These are phyloP conservation scores for Platanthera zijinensis DNA, from an alignment of 106 monocot species.

Conservation along the genomic window DNA sequence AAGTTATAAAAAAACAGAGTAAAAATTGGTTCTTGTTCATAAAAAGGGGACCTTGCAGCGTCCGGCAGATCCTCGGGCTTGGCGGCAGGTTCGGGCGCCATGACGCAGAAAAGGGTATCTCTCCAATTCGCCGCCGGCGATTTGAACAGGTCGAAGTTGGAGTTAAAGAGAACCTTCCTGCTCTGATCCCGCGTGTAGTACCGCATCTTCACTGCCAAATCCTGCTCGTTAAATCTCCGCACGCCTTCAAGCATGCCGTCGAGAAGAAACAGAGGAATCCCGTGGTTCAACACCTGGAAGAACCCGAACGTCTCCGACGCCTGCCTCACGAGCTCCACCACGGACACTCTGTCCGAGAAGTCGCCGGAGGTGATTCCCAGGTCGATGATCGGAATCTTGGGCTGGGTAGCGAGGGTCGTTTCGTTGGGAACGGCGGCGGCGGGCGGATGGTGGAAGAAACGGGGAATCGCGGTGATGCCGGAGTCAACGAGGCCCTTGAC, in stretches of 20 bases:
- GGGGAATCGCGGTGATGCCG: conserved; percentile 30
- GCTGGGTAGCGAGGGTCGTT: neutral
- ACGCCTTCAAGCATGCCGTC: conserved; percentile 9
- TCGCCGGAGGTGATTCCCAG: conserved; percentile 1
- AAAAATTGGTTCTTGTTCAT: no score
- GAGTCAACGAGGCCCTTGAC: conserved; percentile 44
- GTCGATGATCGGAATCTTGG: conserved; percentile 20
- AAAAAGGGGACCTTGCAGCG: no score
- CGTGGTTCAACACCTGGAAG: conserved; percentile 30
- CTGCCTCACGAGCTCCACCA: conserved; percentile 7
- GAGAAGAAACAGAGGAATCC: conserved; percentile 7
- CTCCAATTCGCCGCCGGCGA: conserved; percentile 39
- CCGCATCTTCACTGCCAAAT: conserved; percentile 10
- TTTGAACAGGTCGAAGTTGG: conserved; percentile 42
- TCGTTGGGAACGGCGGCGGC: neutral
- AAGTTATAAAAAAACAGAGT: no score
- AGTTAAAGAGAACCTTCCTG: conserved; percentile 15
- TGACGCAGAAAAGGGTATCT: conserved; percentile 15
- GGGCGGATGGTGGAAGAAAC: conserved; percentile 29
- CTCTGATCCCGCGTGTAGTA: conserved; percentile 11
- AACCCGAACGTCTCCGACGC: conserved; percentile 14
- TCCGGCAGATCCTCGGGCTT: no score
- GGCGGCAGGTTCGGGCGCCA: no score
- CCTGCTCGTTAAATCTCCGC: conserved; percentile 15
- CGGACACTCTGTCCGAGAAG: neutral